A percentile compares a stretch with the other conserved stretches of the same genome.
These are phyloP conservation scores for Aspergillus olivimuriae DNA, from an alignment of 495 filamentous ascomycete species.

Conservation along the genomic window DNA sequence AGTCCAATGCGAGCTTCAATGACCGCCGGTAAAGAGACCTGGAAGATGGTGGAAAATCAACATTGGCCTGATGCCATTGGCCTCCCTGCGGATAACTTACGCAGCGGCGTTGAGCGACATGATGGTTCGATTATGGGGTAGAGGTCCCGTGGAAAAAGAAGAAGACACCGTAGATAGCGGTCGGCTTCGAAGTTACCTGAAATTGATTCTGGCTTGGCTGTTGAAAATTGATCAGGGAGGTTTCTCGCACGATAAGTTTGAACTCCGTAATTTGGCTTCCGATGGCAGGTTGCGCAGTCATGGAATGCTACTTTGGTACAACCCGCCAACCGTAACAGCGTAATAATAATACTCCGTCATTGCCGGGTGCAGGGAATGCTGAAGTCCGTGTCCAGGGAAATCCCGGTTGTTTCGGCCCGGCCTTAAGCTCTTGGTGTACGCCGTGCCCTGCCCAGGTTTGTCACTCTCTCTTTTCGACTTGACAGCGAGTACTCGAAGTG, in stretches of 20 bases:
- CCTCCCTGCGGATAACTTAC: constrained; percentile 20
- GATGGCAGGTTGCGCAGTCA: neutral
- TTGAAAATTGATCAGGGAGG: too few species aligned
- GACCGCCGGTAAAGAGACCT: constrained; percentile 92
- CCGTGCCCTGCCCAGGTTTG: constrained; percentile 4
- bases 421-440: constrained; percentile 13
- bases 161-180: too few species aligned
- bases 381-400: constrained; percentile 14
- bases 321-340: constrained; percentile 17
- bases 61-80: neutral
- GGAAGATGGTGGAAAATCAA: constrained; percentile 13
- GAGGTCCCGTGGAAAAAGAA: too few species aligned
- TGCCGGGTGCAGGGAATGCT: constrained; percentile 19
- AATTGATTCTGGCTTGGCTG: too few species aligned
- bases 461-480: neutral
- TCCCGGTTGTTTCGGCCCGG: constrained; percentile 28
- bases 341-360: constrained; percentile 38
- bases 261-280: neutral
- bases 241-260: too few species aligned
- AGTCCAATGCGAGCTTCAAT: constrained; percentile 88
- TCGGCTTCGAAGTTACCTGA: too few species aligned
- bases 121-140: too few species aligned
- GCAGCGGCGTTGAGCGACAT: constrained; percentile 35
- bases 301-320: constrained; percentile 19
- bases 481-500: neutral